These are phyloP conservation scores for Iris macrosiphon DNA, from an alignment of 106 monocot species.

Conservation along the genomic window DNA sequence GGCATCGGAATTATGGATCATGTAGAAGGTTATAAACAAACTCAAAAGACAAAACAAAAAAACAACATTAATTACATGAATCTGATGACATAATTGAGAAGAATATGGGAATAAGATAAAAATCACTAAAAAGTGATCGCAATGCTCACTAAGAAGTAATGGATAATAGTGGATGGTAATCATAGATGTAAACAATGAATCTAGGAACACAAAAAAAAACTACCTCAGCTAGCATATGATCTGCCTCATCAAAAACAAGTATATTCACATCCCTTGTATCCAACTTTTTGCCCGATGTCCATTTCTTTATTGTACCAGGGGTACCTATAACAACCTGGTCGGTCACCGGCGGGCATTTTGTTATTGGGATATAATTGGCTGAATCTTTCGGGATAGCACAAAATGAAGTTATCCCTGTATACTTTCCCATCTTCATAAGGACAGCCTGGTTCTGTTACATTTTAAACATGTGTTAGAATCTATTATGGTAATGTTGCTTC, in stretches of 20 bases:
- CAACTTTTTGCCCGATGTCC: slow-evolving; percentile 53
- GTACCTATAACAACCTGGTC: slow-evolving; percentile 88
- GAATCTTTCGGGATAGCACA: slow-evolving; percentile 59
- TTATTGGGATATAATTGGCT: slow-evolving; percentile 39
- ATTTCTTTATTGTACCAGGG: slow-evolving; percentile 83
- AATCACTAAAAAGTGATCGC: too few species aligned
- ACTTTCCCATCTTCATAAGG: slow-evolving; percentile 76
- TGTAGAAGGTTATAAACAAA: too few species aligned
- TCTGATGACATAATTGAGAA: too few species aligned
- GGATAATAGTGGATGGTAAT: too few species aligned
- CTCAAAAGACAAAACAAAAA: too few species aligned
- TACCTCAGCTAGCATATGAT: slow-evolving; percentile 84
- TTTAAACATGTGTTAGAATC: neutral
- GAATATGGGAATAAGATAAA: too few species aligned
- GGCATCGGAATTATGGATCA: too few species aligned
- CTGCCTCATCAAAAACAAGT: slow-evolving; percentile 91
- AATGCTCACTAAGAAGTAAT: too few species aligned
- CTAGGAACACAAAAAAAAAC: too few species aligned
- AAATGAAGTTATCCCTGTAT: slow-evolving; percentile 64
- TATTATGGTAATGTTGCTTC: neutral
- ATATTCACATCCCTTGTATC: slow-evolving; percentile 50
- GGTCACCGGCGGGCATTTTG: slow-evolving; percentile 50
- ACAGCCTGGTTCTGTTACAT: slow-evolving; percentile 60
- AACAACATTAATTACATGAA: too few species aligned
- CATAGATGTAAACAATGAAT: too few species aligned